Evolutionary conservation across 768 basidiomycete species (phyloP).

Genomic region (Infundibulicybe gibba): DNA sequence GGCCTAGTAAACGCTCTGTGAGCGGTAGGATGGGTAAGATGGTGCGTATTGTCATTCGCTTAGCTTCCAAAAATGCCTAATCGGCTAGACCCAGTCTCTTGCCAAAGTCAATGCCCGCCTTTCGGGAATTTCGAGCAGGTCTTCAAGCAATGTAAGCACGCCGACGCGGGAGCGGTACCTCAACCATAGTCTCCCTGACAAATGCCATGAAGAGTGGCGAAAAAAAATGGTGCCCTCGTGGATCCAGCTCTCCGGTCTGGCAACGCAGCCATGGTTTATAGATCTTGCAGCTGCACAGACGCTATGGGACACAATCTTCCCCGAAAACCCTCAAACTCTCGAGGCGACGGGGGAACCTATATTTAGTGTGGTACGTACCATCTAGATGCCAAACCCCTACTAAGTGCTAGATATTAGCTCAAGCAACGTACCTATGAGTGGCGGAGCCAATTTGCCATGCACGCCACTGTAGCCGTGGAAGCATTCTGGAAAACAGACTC

Average conservation of each 20-base stretch:
- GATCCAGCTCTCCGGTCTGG: background rate
- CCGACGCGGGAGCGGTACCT: too few relatives aligned
- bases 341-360: background rate
- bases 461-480: background rate
- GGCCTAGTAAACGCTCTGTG: too few relatives aligned
- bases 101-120: too few relatives aligned
- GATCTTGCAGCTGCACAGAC: background rate
- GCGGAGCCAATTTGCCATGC: background rate
- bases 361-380: slow-evolving; percentile 2
- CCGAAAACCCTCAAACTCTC: slow-evolving; percentile 1
- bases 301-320: slow-evolving; percentile 3
- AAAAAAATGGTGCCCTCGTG: slow-evolving; percentile 1
- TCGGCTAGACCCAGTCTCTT: too few relatives aligned
- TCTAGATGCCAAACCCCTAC: background rate
- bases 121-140: too few relatives aligned
- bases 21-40: too few relatives aligned
- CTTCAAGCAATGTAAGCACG: too few relatives aligned
- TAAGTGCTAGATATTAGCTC: slow-evolving; percentile 1
- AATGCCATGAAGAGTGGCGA: too few relatives aligned
- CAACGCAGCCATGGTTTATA: background rate
- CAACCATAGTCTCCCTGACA: too few relatives aligned
- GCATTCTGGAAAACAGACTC: background rate
- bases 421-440: slow-evolving; percentile 3
- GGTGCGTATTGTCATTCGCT: too few relatives aligned
- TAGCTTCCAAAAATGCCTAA: too few relatives aligned